Percentiles rank a stretch among this genome's conserved stretches.
Conservation (phyloP, 2,329 filamentous ascomycete genomes). For the Gaeumannomyces sp. region DNA sequence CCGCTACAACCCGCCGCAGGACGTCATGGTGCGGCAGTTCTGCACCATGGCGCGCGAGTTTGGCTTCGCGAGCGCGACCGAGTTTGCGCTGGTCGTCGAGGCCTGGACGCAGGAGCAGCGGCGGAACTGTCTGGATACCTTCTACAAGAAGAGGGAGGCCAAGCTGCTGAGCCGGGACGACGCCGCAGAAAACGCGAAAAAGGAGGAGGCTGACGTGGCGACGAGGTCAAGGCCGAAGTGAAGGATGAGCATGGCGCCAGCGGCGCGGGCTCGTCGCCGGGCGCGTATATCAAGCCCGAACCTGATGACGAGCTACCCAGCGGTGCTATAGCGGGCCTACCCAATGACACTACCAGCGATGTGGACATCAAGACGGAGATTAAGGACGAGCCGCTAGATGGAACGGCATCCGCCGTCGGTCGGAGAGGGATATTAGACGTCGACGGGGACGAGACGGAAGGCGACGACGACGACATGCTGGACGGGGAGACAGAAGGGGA, state of each 20-base stretch:
- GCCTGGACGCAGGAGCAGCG: conserved; percentile 81
- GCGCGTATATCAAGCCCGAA: conserved; percentile 11
- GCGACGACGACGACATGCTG: conserved; percentile 6
- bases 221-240: conserved; percentile 10
- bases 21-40: conserved; percentile 76
- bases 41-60: conserved; percentile 81
- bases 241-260: conserved; percentile 9
- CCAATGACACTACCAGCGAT: not conserved
- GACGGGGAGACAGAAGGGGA: conserved; percentile 6
- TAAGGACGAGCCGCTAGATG: conserved; percentile 6
- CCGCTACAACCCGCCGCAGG: conserved; percentile 64
- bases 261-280: not conserved
- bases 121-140: conserved; percentile 69
- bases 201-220: conserved; percentile 12
- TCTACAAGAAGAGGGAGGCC: conserved; percentile 65
- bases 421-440: conserved; percentile 10
- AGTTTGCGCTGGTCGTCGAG: conserved; percentile 88
- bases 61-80: conserved; percentile 67
- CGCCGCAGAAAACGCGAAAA: conserved; percentile 14
- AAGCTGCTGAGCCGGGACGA: conserved; percentile 31
- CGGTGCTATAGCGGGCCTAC: not conserved
- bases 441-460: conserved; percentile 5
- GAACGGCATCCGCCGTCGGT: not conserved
- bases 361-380: not conserved
- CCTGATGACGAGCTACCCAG: not conserved